These are phyloP conservation scores for Aegilops bicornis DNA, from an alignment of 176 grass and related monocot genomes.

Conservation along the genomic window DNA sequence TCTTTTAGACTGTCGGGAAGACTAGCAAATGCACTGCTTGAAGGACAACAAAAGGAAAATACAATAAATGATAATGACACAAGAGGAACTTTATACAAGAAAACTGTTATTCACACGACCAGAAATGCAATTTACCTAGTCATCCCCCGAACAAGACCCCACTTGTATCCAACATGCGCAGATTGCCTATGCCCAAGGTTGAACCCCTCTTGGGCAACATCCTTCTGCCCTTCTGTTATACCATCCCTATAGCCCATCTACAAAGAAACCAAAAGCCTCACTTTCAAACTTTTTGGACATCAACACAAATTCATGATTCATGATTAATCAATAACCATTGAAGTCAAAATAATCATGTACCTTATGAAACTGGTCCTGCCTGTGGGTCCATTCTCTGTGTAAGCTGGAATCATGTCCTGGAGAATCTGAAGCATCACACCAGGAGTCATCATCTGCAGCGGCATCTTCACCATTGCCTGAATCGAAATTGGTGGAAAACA, in stretches of 20 bases:
- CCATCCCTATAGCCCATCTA: conserved; percentile 91
- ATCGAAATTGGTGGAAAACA: conserved; percentile 6
- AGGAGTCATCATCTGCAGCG: conserved; percentile 20
- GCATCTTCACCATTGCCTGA: conserved; percentile 4
- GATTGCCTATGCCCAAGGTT: conserved; percentile 79
- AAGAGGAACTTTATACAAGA: background rate
- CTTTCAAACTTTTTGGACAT: background rate
- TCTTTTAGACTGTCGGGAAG: conserved; percentile 39
- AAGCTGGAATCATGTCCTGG: conserved; percentile 17
- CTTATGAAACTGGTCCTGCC: conserved; percentile 59
- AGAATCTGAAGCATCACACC: conserved; percentile 48
- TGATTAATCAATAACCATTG: background rate
- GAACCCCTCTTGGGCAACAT: conserved; percentile 78
- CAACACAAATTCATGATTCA: background rate
- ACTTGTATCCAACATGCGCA: conserved; percentile 61
- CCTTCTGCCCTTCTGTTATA: conserved; percentile 71
- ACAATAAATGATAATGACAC: background rate
- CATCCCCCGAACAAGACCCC: conserved; percentile 76
- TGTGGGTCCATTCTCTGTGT: conserved; percentile 58
- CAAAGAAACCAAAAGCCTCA: conserved; percentile 11
- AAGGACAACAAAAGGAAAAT: background rate
- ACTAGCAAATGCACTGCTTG: conserved; percentile 39
- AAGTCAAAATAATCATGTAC: conserved; percentile 32
- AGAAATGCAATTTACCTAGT: conserved; percentile 43
- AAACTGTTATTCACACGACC: background rate